Evolutionary conservation across 371 early-diverging fungal genomes (phyloP), one percentile per base, ranked within the genome.

Genomic region (Caulochytrium protostelioides): DNA sequence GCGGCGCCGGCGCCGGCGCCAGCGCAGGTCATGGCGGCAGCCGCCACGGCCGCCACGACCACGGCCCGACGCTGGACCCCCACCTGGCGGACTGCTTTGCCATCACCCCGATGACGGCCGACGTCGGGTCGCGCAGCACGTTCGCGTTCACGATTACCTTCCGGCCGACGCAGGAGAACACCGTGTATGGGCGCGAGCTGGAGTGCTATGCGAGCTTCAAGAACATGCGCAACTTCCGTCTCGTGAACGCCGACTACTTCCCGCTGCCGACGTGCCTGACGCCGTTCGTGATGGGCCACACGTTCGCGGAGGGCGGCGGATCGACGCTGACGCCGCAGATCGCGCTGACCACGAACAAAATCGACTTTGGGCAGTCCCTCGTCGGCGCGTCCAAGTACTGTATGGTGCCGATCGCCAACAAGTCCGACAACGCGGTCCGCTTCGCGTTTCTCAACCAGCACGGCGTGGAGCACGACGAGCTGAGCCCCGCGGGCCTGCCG

Each of bases 141-240:
- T 34, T 26, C 2, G 54, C 56, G 30, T 64, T 64, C 32, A 34
- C 43, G 8, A 52, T 64, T 14, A 34, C 40, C 28, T 64, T 61
- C 28, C 39, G 58, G 8, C 65, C 65, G 1, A 42, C 32, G 14
- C 33, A 43, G 13, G 65, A 64, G 28, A 59, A 61, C 33, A 37
- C 46, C 3, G 53, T 64, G 22, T 57, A 59, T 29, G 54, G 56
- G 4, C 37, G 38, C 16, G 50, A 62, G 29, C 39, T 62, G n/a
- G 65, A 62, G 34, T 61, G 65, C 37, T 61, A 55, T 45, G 51
- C 50, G 15, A 55, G 51, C 25, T 56, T 49, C 42, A 64, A 64
- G 30, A 51, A 49, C 40, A 64, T 64, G 65, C 32, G 65, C 6
- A 64, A 57, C 38, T 64, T 64, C 26, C 37, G 65, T 20, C 43